Base-by-base conservation (phyloP, 1,139 yeast genomes). In the Sugiyamaella xylanicola region DNA sequence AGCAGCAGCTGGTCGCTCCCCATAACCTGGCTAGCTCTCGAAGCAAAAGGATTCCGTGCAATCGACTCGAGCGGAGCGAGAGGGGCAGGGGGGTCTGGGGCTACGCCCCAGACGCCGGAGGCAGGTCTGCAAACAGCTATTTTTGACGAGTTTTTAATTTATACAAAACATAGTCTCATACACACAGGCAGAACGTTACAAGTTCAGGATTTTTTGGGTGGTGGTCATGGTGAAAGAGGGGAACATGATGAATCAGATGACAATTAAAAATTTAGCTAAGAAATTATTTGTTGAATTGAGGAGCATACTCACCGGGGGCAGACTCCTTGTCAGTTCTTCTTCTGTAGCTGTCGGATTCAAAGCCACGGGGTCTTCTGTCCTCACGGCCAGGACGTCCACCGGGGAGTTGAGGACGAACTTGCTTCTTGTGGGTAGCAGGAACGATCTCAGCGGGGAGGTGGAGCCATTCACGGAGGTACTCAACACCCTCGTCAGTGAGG, bases 401-500 rank as follows among this genome's bases (percentile, higher is more conserved):
- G 15, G 35, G 15, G 77, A 81, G 76, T 79, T 85, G 83, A 86
- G 87, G 81, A 84, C 93, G 82, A 86, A 90, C 86, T 76, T 86
- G 91, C 85, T 87, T 92, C 84, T 91, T 89, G 86, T 95, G 89
- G 79, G 99, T 93, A 79, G 89, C 87, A 77, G 99, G 99, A 78
- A 92, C 95, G 79, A 93, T 87, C 81, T 92, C 96, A 79, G 87
- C 95, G 81, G 99, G 99, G 74, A 93, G 86, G 86, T 92, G 92
- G 80, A 93, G 87, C 89, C 92, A 95, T 77, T 88, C 90, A 83
- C 98, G 89, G 78, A 93, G 88, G 88, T 83, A 93, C 77, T 91
- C 97, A 68, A 95, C 95, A 86, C 99, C 99, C 81, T 89, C 97
- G 78, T 95, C 98, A 77, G 98, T 93, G 78, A 95, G 89, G 84